A percentile compares a stretch with the other conserved stretches of the same genome.
Conservation (phyloP, 176 grass and related monocot species). For the Tillandsia fasciculata region DNA sequence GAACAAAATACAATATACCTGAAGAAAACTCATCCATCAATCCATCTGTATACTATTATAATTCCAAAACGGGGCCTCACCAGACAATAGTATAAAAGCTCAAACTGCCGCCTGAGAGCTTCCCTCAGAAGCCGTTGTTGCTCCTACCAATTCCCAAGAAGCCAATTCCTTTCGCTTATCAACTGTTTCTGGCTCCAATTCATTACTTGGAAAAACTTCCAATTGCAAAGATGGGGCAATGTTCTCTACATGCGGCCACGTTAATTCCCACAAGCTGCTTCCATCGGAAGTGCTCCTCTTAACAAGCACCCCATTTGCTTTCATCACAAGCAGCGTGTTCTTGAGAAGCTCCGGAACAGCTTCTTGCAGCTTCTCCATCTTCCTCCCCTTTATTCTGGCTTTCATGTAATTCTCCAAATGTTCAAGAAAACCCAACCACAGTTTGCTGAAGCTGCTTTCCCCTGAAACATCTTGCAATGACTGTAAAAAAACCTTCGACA, state of each 20-base stretch:
- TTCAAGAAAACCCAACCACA: constrained; percentile 76
- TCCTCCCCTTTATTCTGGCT: constrained; percentile 73
- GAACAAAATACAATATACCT: constrained; percentile 31
- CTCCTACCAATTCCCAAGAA: constrained; percentile 20
- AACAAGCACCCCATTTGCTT: constrained; percentile 55
- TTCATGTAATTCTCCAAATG: constrained; percentile 80
- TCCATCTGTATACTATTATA: not conserved
- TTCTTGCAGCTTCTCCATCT: constrained; percentile 89
- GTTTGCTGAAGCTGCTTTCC: constrained; percentile 51
- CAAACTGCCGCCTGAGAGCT: constrained; percentile 8
- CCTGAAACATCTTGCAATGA: constrained; percentile 57
- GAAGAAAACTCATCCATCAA: not conserved
- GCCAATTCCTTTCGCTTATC: constrained; percentile 21
- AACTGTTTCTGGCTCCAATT: constrained; percentile 16
- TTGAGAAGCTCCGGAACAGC: constrained; percentile 82
- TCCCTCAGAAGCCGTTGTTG: constrained; percentile 9
- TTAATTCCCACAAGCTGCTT: constrained; percentile 74
- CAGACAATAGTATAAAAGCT: constrained; percentile 26
- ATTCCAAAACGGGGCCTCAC: not conserved
- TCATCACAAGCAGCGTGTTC: constrained; percentile 88
- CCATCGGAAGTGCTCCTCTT: constrained; percentile 28
- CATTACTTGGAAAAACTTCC: constrained; percentile 56
- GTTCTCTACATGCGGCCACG: constrained; percentile 69
- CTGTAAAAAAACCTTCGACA: constrained; percentile 83
- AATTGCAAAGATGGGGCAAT: constrained; percentile 46